A percentile compares a stretch with the other conserved stretches of the same genome.
These are phyloP conservation scores for Albophoma yamanashiensis DNA, from an alignment of 2,329 filamentous ascomycete genomes.

Conservation along the genomic window DNA sequence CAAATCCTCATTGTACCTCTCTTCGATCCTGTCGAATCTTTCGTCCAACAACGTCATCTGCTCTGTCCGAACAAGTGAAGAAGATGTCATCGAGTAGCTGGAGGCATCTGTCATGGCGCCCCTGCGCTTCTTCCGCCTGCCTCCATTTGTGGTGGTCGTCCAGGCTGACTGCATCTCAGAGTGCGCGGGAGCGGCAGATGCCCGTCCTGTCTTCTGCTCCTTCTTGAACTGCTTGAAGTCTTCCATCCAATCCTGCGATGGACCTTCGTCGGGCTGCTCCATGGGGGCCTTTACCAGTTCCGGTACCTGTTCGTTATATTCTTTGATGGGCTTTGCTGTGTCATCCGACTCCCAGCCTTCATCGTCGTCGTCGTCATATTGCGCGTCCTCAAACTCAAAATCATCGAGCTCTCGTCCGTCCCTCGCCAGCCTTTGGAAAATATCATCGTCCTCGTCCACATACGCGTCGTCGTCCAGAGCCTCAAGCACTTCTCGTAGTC, in stretches of 20 bases:
- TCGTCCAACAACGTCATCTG: slow-evolving; percentile 77
- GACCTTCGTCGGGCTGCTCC: slow-evolving; percentile 46
- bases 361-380: slow-evolving; percentile 55
- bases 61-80: slow-evolving; percentile 77
- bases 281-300: slow-evolving; percentile 33
- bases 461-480: slow-evolving; percentile 93
- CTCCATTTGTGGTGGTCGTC: slow-evolving; percentile 69
- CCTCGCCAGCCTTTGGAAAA: slow-evolving; percentile 65
- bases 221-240: slow-evolving; percentile 95
- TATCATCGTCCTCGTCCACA: slow-evolving; percentile 80
- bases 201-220: slow-evolving; percentile 46
- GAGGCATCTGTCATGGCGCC: slow-evolving; percentile 83
- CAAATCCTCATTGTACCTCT: slow-evolving; percentile 50
- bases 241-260: slow-evolving; percentile 75
- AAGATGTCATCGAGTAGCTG: slow-evolving; percentile 85
- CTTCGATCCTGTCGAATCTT: slow-evolving; percentile 84
- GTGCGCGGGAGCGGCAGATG: slow-evolving; percentile 31
- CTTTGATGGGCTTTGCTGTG: slow-evolving; percentile 66
- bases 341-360: slow-evolving; percentile 93
- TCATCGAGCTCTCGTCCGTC: slow-evolving; percentile 65
- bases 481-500: slow-evolving; percentile 81
- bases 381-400: slow-evolving; percentile 65
- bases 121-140: slow-evolving; percentile 87
- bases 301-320: slow-evolving; percentile 40
- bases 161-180: slow-evolving; percentile 61